Percentiles rank a stretch among this genome's conserved stretches.
These are phyloP conservation scores for Aspergillus vadensis DNA, from an alignment of 2,329 filamentous ascomycete species.

Conservation along the genomic window DNA sequence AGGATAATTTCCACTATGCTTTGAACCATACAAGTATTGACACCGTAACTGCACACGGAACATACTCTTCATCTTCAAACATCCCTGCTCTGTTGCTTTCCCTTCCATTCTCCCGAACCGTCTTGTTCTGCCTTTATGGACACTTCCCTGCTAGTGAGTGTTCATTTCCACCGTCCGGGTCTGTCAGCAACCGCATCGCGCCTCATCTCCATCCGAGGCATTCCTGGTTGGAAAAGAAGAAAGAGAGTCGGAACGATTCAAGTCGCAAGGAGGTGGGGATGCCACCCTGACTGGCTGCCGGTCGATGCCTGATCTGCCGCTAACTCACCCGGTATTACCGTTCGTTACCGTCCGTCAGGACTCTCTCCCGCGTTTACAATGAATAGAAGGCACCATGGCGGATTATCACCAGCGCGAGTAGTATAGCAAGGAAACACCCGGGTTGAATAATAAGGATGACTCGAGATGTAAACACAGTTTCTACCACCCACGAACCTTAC, in stretches of 20 bases:
- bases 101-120: constrained; percentile 3
- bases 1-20: not conserved
- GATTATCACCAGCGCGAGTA: too few species aligned
- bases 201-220: not conserved
- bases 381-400: too few species aligned
- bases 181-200: not conserved
- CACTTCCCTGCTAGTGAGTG: not conserved
- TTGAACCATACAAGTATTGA: not conserved
- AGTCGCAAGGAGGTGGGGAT: constrained; percentile 15
- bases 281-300: constrained; percentile 16
- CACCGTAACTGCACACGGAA: constrained; percentile 17
- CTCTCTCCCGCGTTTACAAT: too few species aligned
- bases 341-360: not conserved
- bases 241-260: constrained; percentile 8
- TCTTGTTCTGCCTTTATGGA: not conserved
- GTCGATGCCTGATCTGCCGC: constrained; percentile 24
- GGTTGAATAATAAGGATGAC: too few species aligned
- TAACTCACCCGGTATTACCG: constrained; percentile 9
- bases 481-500: not conserved
- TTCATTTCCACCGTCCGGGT: not conserved
- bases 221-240: constrained; percentile 5
- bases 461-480: too few species aligned
- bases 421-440: too few species aligned
- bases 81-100: not conserved
- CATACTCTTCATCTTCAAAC: too few species aligned